Evolutionary conservation across 73 alveolate species (phyloP).

Genomic region (Tetrahymena thermophila): DNA sequence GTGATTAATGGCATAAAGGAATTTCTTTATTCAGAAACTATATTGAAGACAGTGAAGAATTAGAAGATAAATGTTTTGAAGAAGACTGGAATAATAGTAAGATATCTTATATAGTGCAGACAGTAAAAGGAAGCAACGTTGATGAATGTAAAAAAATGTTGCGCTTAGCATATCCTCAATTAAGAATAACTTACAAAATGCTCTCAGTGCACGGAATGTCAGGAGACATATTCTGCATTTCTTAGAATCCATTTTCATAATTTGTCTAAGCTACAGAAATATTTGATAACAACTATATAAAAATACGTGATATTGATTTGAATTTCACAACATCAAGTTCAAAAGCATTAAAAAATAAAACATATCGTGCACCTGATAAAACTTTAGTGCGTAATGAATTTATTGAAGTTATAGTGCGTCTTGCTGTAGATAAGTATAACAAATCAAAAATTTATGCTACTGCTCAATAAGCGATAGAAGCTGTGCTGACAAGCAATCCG

Average conservation of each 20-base stretch:
- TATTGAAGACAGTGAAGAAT: slow-evolving; percentile 52
- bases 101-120: neutral
- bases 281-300: slow-evolving; percentile 5
- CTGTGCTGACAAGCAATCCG: slow-evolving; percentile 1
- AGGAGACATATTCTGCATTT: slow-evolving; percentile 28
- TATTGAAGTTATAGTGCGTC: slow-evolving; percentile 44
- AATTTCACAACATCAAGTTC: slow-evolving; percentile 37
- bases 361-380: slow-evolving; percentile 34
- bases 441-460: slow-evolving; percentile 29
- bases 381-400: slow-evolving; percentile 46
- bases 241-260: slow-evolving; percentile 15
- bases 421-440: slow-evolving; percentile 47
- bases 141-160: neutral
- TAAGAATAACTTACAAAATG: slow-evolving; percentile 1
- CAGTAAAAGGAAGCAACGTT: neutral
- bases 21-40: slow-evolving; percentile 65
- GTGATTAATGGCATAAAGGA: slow-evolving; percentile 26
- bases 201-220: neutral
- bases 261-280: neutral
- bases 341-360: neutral
- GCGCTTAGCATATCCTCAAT: neutral
- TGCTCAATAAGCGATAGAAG: neutral
- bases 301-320: slow-evolving; percentile 40
- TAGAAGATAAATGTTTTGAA: slow-evolving; percentile 64
- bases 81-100: neutral